Conservation (phyloP, 192 early-diverging fungal genomes). For the Backusella circina region DNA sequence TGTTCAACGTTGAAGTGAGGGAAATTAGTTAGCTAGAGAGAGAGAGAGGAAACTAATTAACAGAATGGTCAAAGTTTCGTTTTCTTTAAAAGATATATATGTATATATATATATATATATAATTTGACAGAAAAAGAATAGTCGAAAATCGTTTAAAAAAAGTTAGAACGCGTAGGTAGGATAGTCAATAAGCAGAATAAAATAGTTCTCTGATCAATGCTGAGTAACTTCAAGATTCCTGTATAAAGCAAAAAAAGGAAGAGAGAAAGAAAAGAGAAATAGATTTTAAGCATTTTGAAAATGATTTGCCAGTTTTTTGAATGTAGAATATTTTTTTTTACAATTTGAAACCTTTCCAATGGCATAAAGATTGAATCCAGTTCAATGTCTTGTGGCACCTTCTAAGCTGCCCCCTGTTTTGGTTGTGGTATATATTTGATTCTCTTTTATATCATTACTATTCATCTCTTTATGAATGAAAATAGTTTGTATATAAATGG, state of each 20-base stretch:
- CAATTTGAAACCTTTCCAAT: constrained; percentile 5
- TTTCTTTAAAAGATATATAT: not conserved
- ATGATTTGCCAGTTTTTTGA: not conserved
- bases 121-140: not conserved
- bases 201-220: not conserved
- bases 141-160: not conserved
- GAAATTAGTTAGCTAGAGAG: not conserved
- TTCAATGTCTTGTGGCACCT: not conserved
- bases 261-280: not conserved
- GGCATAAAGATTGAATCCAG: not conserved
- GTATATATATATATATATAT: too few relatives aligned
- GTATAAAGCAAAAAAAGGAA: not conserved
- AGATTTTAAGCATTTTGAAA: not conserved
- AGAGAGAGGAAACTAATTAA: not conserved
- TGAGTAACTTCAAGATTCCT: not conserved
- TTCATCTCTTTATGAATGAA: not conserved
- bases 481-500: not conserved
- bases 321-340: not conserved
- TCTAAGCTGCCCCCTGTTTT: not conserved
- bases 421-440: not conserved
- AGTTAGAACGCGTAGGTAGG: not conserved
- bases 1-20: not conserved
- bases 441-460: not conserved
- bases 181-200: not conserved
- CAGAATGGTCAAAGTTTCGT: not conserved